Evolutionary conservation across 257 asterid genomes (phyloP).

Genomic region (Solanum appendiculatum): DNA sequence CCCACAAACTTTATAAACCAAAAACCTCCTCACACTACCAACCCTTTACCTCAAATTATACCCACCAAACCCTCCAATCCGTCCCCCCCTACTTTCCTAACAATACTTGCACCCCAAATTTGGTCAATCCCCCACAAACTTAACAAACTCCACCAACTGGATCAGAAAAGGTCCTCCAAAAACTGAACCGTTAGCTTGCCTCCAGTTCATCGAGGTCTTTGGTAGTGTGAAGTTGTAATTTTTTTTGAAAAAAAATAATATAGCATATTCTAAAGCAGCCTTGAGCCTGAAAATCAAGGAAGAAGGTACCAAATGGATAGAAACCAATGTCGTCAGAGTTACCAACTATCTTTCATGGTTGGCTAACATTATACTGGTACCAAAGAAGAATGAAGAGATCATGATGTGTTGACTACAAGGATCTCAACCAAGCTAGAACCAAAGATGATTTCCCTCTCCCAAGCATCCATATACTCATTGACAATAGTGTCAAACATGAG

Average conservation of each 20-base stretch:
- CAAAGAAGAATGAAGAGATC: not conserved
- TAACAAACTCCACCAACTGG: not conserved
- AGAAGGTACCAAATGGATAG: not conserved
- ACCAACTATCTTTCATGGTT: not conserved
- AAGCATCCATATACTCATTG: not conserved
- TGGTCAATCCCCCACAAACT: not conserved
- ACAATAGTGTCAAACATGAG: not conserved
- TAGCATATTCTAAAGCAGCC: too few relatives aligned
- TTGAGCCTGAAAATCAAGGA: not conserved
- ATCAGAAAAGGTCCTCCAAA: not conserved
- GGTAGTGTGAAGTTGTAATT: not conserved
- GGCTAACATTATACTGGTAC: not conserved
- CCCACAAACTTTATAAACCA: too few relatives aligned
- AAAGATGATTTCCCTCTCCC: not conserved
- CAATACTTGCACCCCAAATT: not conserved
- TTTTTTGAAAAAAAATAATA: not conserved
- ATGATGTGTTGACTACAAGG: not conserved
- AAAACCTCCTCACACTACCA: too few relatives aligned
- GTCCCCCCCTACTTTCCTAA: not conserved
- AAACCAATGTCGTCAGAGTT: not conserved
- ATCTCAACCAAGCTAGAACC: not conserved
- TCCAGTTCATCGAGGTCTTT: not conserved
- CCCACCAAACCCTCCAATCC: not conserved
- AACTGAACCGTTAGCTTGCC: not conserved
- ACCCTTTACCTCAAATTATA: not conserved